Evolutionary conservation across 176 grass and related monocot species (phyloP).

Genomic region (Microstegium vimineum): DNA sequence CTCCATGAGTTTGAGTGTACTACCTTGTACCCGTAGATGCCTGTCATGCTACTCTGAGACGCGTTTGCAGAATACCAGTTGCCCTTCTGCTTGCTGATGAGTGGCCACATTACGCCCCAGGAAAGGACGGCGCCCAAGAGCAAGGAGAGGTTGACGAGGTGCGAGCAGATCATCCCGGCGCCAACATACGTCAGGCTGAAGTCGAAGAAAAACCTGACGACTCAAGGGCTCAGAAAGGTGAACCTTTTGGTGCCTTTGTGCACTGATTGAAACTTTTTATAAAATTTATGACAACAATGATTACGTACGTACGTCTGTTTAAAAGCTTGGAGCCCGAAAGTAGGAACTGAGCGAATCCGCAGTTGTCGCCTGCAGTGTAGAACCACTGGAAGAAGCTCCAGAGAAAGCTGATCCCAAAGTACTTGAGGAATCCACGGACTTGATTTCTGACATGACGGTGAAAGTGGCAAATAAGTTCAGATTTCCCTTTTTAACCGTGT

Average conservation of each 20-base stretch:
- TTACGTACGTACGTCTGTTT: slow-evolving; percentile 99
- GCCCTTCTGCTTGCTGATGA: slow-evolving; percentile 69
- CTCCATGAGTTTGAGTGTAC: background rate
- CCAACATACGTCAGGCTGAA: slow-evolving; percentile 95
- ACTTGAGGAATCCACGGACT: slow-evolving; percentile 72
- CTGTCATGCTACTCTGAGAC: slow-evolving; percentile 63
- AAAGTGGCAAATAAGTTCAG: background rate
- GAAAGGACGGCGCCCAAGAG: slow-evolving; percentile 86
- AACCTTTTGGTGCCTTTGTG: background rate
- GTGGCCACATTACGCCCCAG: slow-evolving; percentile 95
- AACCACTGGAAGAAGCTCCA: slow-evolving; percentile 99
- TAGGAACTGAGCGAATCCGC: slow-evolving; percentile 92
- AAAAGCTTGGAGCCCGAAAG: slow-evolving; percentile 84
- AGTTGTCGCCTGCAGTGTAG: slow-evolving; percentile 68
- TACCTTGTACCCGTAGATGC: slow-evolving; percentile 96
- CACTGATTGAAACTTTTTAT: background rate
- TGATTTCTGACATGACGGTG: slow-evolving; percentile 57
- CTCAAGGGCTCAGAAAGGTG: background rate
- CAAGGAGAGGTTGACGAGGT: slow-evolving; percentile 89
- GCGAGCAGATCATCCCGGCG: slow-evolving; percentile 94
- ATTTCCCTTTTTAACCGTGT: background rate
- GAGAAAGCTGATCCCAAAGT: slow-evolving; percentile 71
- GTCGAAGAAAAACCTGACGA: slow-evolving; percentile 90
- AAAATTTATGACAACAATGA: background rate
- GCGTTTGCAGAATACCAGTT: slow-evolving; percentile 64